Base-by-base conservation (phyloP, 805 yeast species). In the Starmera pachycereana region DNA sequence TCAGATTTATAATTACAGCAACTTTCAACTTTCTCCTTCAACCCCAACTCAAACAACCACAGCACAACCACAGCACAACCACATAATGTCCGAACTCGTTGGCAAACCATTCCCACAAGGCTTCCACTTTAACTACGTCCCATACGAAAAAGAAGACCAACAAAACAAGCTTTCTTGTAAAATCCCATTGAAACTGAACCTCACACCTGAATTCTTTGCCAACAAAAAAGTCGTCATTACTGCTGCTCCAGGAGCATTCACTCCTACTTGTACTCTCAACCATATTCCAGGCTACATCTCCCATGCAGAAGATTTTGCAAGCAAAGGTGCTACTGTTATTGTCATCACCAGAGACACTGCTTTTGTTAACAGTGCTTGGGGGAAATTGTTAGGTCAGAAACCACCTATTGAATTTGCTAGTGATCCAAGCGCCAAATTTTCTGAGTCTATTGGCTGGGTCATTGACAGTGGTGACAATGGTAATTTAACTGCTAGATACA, bases 171-270 rank as follows among this genome's bases (percentile, higher is more conserved):
- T 51, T 12, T 49, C 57, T 1, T 54, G 58, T 30, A 47, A 44
- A 37, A 39, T 43, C 32, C 58, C 58, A 38, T 51, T 48, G 30
- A 46, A 35, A 30, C 52, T 42, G 49, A 49, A 53, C 33, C 37
- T 54, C 10, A 41, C 54, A 12, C 50, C 42, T 30, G 58, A 53
- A 37, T 51, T 49, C 44, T 36, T 53, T 11, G 49, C 49, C 32
- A 56, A 54, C 13, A 53, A 54, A 41, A 52, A 51, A 40, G 74
- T 80, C 29, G 76, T 83, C 34, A 65, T 84, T 50, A 85, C 86
- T 29, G 71, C 82, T 43, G 88, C 84, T 29, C 92, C 94, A 45
- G 94, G 89, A 46, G 92, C 95, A 10, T 85, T 83, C 69, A 83
- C 95, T 25, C 94, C 90, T 41, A 76, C 90, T 8, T 83, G 92